Percentiles rank a stretch among this genome's conserved stretches.
These are phyloP conservation scores for Cladosporium sp. DNA, from an alignment of 2,329 filamentous ascomycete genomes.

Conservation along the genomic window DNA sequence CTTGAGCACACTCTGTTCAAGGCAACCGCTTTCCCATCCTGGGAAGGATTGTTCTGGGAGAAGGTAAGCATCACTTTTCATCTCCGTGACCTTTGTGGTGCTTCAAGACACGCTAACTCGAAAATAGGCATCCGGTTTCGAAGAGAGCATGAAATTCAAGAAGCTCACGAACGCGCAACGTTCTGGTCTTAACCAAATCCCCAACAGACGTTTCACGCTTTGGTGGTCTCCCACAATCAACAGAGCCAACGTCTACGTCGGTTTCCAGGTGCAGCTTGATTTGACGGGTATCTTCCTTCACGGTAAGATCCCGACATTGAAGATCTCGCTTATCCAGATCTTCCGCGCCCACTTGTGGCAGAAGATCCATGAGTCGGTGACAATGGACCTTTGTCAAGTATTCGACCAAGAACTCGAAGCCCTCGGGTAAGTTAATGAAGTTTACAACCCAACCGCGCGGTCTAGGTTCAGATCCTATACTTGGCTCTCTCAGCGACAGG, in stretches of 20 bases:
- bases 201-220: conserved; percentile 94
- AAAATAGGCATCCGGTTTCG: conserved; percentile 31
- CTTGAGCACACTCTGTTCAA: conserved; percentile 96
- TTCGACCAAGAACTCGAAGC: conserved; percentile 97
- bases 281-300: conserved; percentile 98
- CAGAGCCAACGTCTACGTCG: conserved; percentile 92
- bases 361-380: conserved; percentile 97
- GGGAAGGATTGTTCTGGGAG: conserved; percentile 91
- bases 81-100: conserved; percentile 42
- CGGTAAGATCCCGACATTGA: conserved; percentile 96
- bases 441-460: too few species aligned
- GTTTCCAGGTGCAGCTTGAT: conserved; percentile 98
- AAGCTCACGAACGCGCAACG: conserved; percentile 97
- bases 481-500: too few species aligned
- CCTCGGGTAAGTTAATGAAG: conserved; percentile 54
- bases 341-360: conserved; percentile 99
- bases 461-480: too few species aligned
- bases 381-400: conserved; percentile 98
- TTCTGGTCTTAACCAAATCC: conserved; percentile 96
- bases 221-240: conserved; percentile 75
- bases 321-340: conserved; percentile 97
- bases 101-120: conserved; percentile 20
- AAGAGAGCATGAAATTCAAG: conserved; percentile 88
- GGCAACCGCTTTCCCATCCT: conserved; percentile 90
- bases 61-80: conserved; percentile 45